phyloP scores from a whole-genome alignment of 2,329 filamentous ascomycete species.

The Claviceps sp. region DNA sequence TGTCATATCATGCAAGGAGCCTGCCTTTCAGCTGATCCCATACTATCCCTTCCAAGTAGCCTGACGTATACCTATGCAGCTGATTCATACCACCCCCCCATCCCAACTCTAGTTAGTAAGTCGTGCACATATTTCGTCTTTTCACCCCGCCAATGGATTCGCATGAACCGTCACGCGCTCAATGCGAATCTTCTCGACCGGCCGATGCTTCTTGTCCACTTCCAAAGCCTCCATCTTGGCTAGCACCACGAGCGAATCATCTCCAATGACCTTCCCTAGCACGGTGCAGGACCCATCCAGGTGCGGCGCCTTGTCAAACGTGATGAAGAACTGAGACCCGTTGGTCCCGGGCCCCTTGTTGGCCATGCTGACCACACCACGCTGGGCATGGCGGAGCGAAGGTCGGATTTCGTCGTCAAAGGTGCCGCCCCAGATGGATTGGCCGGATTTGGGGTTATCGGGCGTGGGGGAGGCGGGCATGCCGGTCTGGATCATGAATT shows the following conservation, averaged over 20 bases:
- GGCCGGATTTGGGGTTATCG: slow-evolving; percentile 52
- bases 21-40: too few relatives aligned
- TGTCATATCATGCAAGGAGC: too few relatives aligned
- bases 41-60: too few relatives aligned
- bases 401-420: slow-evolving; percentile 77
- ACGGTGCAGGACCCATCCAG: slow-evolving; percentile 76
- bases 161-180: slow-evolving; percentile 62
- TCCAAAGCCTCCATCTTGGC: slow-evolving; percentile 57
- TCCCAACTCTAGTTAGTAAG: too few relatives aligned
- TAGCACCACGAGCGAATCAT: slow-evolving; percentile 50
- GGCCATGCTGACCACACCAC: slow-evolving; percentile 64
- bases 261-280: slow-evolving; percentile 61
- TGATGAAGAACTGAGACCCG: slow-evolving; percentile 70
- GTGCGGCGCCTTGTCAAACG: slow-evolving; percentile 64
- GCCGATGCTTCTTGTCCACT: slow-evolving; percentile 67
- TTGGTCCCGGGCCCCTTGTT: slow-evolving; percentile 65
- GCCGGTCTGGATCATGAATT: slow-evolving; percentile 71
- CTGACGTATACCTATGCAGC: too few relatives aligned
- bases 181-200: slow-evolving; percentile 52
- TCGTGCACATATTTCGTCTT: too few relatives aligned
- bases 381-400: slow-evolving; percentile 50
- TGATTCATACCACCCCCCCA: too few relatives aligned
- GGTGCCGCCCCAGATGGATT: slow-evolving; percentile 57
- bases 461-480: slow-evolving; percentile 41
- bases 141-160: slow-evolving; percentile 56